Conservation (phyloP, 495 filamentous ascomycete genomes). For the Acidiella bohemica region DNA sequence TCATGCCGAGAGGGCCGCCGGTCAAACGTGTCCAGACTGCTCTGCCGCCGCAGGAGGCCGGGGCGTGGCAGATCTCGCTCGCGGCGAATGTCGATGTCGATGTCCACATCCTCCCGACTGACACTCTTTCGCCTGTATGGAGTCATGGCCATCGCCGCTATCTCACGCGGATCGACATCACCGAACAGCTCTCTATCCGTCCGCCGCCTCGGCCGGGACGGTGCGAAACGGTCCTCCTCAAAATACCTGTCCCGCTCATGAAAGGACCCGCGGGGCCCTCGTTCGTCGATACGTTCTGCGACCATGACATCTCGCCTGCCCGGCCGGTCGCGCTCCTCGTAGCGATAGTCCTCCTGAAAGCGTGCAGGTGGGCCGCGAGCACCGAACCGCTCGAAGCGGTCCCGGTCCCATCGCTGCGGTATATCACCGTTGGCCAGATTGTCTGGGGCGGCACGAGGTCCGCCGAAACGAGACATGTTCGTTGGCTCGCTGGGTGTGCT, state of each 20-base stretch:
- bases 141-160: constrained; percentile 27
- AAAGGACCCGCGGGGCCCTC: constrained; percentile 30
- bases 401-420: constrained; percentile 29
- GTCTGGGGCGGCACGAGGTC: constrained; percentile 22
- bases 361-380: constrained; percentile 19
- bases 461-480: constrained; percentile 14
- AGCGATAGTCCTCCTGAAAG: constrained; percentile 28
- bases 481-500: too few relatives aligned
- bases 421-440: constrained; percentile 21
- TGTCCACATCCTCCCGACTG: constrained; percentile 3
- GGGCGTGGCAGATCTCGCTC: constrained; percentile 36
- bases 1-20: constrained; percentile 42
- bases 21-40: constrained; percentile 60
- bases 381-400: constrained; percentile 27
- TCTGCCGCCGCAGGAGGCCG: constrained; percentile 49
- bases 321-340: constrained; percentile 14
- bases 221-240: constrained; percentile 43
- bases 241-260: constrained; percentile 37
- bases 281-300: constrained; percentile 22
- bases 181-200: constrained; percentile 24
- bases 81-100: constrained; percentile 16
- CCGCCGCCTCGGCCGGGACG: constrained; percentile 21
- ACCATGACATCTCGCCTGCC: constrained; percentile 25
- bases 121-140: constrained; percentile 22
- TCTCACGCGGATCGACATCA: constrained; percentile 23